Base-by-base conservation (phyloP, 768 basidiomycete genomes). In the Tylopilus rubrobrunneus region DNA sequence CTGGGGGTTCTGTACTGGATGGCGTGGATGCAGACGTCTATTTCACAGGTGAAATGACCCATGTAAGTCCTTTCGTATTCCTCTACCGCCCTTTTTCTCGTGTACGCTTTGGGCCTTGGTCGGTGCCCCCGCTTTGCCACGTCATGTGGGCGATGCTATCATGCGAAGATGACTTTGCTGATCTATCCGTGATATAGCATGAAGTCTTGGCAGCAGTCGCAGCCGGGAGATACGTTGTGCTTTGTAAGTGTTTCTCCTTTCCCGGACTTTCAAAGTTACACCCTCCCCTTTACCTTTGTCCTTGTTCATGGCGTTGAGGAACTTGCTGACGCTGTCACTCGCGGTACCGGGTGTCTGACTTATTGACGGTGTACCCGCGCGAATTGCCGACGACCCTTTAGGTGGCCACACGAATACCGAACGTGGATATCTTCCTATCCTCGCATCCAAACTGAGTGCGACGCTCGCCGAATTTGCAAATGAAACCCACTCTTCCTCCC, bases 361-460 rank as follows among this genome's bases (percentile, higher is more conserved):
- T 14, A 21, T 43, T 55, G 50, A 19, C 34, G 11, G 1, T 49
- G 17, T 52, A 46, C 46, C 36, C 37, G 60, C 48, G 52, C 50
- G 21, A 56, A 56, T 65, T 53, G 58, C 61, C 58, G 65, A 59
- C 29, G 54, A 23, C 9, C 57, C 53, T 27, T 37, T 59, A 91
- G 89, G 88, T 67, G 91, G 91, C 17, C 96, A 98, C 72, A 89
- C 92, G 15, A 94, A 94, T 71, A 95, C 95, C 42, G 96, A 98
- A 73, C 88, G 95, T 31, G 92, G 92, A 0, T 98, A 92, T 72
- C 85, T 98, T 51, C 82, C 85, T 17, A 74, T 82, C 23, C 80
- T 98, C 31, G 85, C 85, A 37, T 70, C 74, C 12, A 85, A 83
- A 70, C 75, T 98, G 65, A 45, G 81, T 85, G 67, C 73, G 89